Conservation (phyloP, 176 grass and related monocot genomes). For the Ensete ventricosum region DNA sequence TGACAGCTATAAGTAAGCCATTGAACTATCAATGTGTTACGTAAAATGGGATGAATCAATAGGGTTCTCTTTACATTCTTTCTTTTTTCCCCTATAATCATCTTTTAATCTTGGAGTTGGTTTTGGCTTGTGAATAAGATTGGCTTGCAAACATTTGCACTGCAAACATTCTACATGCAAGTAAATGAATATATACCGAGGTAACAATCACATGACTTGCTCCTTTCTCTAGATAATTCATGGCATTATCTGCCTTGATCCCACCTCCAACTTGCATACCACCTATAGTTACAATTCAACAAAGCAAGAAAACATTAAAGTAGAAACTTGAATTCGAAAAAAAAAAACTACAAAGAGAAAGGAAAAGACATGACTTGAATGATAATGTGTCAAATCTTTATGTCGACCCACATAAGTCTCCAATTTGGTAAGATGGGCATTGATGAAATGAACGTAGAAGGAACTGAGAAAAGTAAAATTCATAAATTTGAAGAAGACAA, state of each 20-base stretch:
- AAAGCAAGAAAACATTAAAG: neutral
- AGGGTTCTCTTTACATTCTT: too few relatives aligned
- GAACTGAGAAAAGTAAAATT: neutral
- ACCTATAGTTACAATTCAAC: slow-evolving; percentile 38
- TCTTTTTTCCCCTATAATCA: too few relatives aligned
- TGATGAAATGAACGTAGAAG: neutral
- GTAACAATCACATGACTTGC: slow-evolving; percentile 96
- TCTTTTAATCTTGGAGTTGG: too few relatives aligned
- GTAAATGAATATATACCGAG: slow-evolving; percentile 41
- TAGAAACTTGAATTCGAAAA: neutral
- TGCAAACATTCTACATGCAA: neutral
- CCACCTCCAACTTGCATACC: slow-evolving; percentile 96
- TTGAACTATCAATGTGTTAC: too few relatives aligned
- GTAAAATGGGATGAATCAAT: too few relatives aligned
- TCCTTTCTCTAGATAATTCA: slow-evolving; percentile 67
- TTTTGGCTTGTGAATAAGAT: neutral
- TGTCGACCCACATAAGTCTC: too few relatives aligned
- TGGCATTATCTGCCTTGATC: slow-evolving; percentile 83
- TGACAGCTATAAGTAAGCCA: too few relatives aligned
- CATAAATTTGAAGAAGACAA: neutral
- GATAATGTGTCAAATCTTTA: neutral
- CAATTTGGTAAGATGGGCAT: too few relatives aligned
- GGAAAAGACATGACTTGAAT: neutral
- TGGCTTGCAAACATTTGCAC: neutral
- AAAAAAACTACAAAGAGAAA: neutral